phyloP scores from a whole-genome alignment of 352 stramenopile genomes.

The Pythium periplocum region DNA sequence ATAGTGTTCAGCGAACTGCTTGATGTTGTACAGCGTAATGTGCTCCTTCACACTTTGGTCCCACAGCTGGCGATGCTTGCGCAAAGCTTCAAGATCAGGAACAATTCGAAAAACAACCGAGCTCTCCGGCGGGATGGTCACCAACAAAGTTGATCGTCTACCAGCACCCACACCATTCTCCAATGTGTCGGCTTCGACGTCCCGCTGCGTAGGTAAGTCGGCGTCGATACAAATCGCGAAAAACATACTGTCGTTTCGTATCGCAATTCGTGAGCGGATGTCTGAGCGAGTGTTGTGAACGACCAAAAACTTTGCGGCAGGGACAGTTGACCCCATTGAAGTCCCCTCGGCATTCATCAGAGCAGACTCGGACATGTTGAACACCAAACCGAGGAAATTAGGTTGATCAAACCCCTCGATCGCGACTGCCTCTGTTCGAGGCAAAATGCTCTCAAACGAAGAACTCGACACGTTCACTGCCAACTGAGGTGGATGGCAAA shows the following conservation, averaged over 20 bases:
- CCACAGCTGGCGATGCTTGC: conserved; percentile 80
- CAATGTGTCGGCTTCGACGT: conserved; percentile 51
- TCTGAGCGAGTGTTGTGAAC: conserved; percentile 73
- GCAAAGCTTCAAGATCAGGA: conserved; percentile 59
- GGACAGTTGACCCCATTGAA: conserved; percentile 17
- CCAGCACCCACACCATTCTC: conserved; percentile 72
- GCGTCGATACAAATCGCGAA: conserved; percentile 62
- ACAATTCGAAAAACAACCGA: conserved; percentile 62
- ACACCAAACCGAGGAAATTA: conserved; percentile 79
- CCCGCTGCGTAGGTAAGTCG: conserved; percentile 25
- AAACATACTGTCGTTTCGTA: conserved; percentile 85
- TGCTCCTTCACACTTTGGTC: conserved; percentile 87
- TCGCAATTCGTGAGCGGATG: conserved; percentile 53
- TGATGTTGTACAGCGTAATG: conserved; percentile 88
- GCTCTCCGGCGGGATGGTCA: conserved; percentile 58
- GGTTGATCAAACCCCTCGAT: conserved; percentile 40
- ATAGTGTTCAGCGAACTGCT: conserved; percentile 86
- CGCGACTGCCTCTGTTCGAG: not conserved
- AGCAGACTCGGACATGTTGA: conserved; percentile 66
- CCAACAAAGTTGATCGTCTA: conserved; percentile 50
- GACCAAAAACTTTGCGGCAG: conserved; percentile 65
- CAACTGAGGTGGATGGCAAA: conserved; percentile 76
- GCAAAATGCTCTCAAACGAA: conserved; percentile 27
- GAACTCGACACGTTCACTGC: conserved; percentile 59
- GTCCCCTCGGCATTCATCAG: conserved; percentile 34